Conservation (phyloP, 2,329 filamentous ascomycete genomes). For the Berkeleyomyces rouxiae region DNA sequence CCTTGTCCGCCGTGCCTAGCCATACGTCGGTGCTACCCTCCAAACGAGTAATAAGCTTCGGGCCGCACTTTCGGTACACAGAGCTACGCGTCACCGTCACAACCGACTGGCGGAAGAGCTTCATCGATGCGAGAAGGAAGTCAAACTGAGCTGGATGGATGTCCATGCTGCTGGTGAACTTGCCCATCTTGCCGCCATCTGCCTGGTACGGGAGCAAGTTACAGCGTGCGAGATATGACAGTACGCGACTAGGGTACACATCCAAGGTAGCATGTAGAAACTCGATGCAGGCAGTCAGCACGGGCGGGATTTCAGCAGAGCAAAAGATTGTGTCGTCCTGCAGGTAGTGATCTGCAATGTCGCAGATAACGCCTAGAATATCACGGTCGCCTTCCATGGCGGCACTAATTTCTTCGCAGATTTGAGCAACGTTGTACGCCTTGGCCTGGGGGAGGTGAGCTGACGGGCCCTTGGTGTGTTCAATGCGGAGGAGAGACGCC, state of each 20-base stretch:
- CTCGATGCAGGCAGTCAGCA: conserved; percentile 55
- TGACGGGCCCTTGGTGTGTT: conserved; percentile 24
- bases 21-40: conserved; percentile 36
- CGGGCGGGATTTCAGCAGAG: conserved; percentile 48
- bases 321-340: conserved; percentile 39
- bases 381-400: conserved; percentile 46
- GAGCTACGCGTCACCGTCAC: conserved; percentile 57
- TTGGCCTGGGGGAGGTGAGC: conserved; percentile 14
- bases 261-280: conserved; percentile 60
- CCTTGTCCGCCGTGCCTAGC: conserved; percentile 61
- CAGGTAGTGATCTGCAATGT: conserved; percentile 61
- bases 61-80: conserved; percentile 45
- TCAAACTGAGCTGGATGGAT: conserved; percentile 59
- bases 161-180: conserved; percentile 69
- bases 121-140: conserved; percentile 57
- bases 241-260: conserved; percentile 68
- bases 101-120: conserved; percentile 57
- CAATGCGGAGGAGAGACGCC: conserved; percentile 47
- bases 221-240: conserved; percentile 76
- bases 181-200: conserved; percentile 57
- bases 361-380: conserved; percentile 64
- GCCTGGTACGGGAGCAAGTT: conserved; percentile 62
- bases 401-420: conserved; percentile 40
- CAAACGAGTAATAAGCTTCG: conserved; percentile 31
- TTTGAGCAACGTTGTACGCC: conserved; percentile 24